Conservation (phyloP, 2,329 filamentous ascomycete species). For the Aspergillus sp. region DNA sequence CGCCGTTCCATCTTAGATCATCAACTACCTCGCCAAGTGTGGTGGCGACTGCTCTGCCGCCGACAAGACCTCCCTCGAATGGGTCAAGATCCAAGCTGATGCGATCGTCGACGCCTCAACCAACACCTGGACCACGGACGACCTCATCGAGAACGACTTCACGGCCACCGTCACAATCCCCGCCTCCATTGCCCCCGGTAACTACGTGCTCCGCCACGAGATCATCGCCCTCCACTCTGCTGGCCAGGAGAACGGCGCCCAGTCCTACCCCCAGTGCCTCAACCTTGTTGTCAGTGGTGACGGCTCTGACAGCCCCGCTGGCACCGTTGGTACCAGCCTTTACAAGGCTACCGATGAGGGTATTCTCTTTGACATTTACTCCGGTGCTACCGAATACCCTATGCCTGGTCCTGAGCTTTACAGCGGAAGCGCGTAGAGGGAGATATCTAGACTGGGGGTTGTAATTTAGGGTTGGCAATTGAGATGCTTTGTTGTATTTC, state of each 20-base stretch:
- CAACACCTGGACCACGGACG: conserved; percentile 58
- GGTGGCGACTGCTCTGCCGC: conserved; percentile 56
- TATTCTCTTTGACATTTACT: conserved; percentile 62
- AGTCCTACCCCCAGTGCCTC: conserved; percentile 60
- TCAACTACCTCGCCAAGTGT: conserved; percentile 65
- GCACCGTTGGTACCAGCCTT: conserved; percentile 53
- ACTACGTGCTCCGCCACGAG: conserved; percentile 58
- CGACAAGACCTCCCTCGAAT: conserved; percentile 55
- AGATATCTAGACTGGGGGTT: no score
- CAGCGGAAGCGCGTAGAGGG: conserved; percentile 17
- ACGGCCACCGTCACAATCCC: conserved; percentile 53
- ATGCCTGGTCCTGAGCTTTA: conserved; percentile 53
- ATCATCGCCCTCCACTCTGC: conserved; percentile 56
- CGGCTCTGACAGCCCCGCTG: conserved; percentile 47
- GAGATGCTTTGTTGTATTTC: no score
- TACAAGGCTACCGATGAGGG: conserved; percentile 60
- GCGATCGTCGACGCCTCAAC: conserved; percentile 52
- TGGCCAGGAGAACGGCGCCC: conserved; percentile 45
- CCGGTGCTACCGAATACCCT: conserved; percentile 45
- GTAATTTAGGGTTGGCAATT: no score
- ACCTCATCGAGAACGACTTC: conserved; percentile 54
- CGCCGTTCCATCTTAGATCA: conserved; percentile 55
- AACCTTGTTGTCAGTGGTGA: conserved; percentile 62
- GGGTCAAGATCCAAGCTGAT: conserved; percentile 63
- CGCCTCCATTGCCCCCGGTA: conserved; percentile 46